Conservation (phyloP, 176 grass and related monocot genomes). For the Ananas comosus region DNA sequence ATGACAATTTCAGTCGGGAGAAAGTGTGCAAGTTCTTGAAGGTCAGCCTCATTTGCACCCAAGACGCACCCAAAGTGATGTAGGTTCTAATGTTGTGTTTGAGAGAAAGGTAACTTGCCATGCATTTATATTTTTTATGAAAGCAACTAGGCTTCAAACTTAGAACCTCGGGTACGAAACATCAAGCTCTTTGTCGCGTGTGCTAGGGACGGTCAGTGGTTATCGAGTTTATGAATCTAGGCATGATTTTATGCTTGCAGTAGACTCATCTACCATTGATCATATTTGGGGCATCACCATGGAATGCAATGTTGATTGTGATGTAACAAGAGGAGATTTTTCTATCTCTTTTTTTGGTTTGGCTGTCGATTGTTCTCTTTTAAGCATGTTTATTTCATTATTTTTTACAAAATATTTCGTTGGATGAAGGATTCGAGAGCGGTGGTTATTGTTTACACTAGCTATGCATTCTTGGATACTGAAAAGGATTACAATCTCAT, state of each 20-base stretch:
- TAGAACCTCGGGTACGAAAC: too few species aligned
- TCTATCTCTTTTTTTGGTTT: not conserved
- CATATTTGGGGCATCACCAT: conserved; percentile 81
- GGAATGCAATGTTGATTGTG: conserved; percentile 84
- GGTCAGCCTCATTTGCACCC: conserved; percentile 71
- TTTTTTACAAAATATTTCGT: not conserved
- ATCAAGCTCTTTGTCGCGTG: too few species aligned
- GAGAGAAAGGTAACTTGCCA: too few species aligned
- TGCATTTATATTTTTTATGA: too few species aligned
- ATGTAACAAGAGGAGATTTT: conserved; percentile 44
- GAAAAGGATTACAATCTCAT: conserved; percentile 86
- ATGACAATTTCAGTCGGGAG: conserved; percentile 18
- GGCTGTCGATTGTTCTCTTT: not conserved
- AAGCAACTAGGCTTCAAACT: too few species aligned
- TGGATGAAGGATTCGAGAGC: conserved; percentile 57
- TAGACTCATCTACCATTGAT: conserved; percentile 71
- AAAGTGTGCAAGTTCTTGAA: conserved; percentile 49
- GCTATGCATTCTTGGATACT: conserved; percentile 57
- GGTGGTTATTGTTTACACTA: conserved; percentile 73
- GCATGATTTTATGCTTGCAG: conserved; percentile 39
- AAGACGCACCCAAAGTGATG: conserved; percentile 43
- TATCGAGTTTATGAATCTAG: conserved; percentile 74
- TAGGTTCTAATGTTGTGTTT: too few species aligned
- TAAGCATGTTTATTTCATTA: not conserved
- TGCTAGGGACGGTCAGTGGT: conserved; percentile 6